Evolutionary conservation across 768 basidiomycete genomes (phyloP).

Genomic region (Dacryopinax primogenitus): DNA sequence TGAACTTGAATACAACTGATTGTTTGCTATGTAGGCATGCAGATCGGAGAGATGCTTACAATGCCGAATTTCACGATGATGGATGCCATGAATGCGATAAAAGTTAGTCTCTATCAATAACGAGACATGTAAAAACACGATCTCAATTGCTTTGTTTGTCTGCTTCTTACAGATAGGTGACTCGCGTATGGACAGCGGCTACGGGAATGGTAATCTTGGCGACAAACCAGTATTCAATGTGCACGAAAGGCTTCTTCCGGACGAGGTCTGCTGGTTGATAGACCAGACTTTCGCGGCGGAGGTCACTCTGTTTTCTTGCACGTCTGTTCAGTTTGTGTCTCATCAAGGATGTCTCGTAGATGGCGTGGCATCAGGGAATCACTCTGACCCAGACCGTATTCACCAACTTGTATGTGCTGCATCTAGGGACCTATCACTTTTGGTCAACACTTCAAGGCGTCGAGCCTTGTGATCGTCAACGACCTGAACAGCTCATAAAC

Average conservation of each 20-base stretch:
- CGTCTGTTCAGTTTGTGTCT: constrained; percentile 14
- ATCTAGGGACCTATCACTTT: constrained; percentile 40
- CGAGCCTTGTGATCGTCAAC: constrained; percentile 30
- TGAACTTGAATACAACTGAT: background rate
- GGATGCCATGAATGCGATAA: constrained; percentile 90
- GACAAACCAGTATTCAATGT: constrained; percentile 48
- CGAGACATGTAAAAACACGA: background rate
- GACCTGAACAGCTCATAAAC: constrained; percentile 51
- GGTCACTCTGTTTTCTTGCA: constrained; percentile 28
- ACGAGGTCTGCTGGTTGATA: constrained; percentile 80
- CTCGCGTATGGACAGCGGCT: constrained; percentile 76
- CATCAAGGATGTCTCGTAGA: constrained; percentile 35
- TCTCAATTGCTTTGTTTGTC: constrained; percentile 9
- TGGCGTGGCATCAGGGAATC: constrained; percentile 77
- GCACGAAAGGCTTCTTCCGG: constrained; percentile 46
- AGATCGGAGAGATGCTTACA: constrained; percentile 47
- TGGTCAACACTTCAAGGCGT: constrained; percentile 25
- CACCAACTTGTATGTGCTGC: constrained; percentile 62
- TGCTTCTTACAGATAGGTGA: constrained; percentile 61
- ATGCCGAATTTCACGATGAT: constrained; percentile 58
- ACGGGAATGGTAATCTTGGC: constrained; percentile 31
- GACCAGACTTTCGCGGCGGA: constrained; percentile 68
- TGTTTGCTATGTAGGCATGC: constrained; percentile 39
- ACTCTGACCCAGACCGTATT: constrained; percentile 77
- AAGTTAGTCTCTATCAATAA: constrained; percentile 36